These are phyloP conservation scores for Sphaceloma murrayae DNA, from an alignment of 2,329 filamentous ascomycete species.

Conservation along the genomic window DNA sequence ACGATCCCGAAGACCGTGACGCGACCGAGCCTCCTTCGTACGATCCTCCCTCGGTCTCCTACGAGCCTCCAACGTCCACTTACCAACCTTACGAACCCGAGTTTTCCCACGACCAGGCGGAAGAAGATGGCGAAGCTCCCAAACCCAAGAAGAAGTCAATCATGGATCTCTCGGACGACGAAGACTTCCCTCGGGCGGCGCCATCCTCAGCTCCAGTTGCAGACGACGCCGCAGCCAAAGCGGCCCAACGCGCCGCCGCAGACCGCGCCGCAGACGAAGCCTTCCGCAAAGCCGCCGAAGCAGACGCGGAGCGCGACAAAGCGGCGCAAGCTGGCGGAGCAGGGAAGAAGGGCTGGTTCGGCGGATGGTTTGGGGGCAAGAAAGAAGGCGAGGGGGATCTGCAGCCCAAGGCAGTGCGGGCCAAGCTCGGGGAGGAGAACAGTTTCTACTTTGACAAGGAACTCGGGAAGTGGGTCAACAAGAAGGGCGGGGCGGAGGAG, in stretches of 20 bases:
- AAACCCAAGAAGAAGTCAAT: conserved; percentile 63
- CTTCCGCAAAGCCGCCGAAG: conserved; percentile 72
- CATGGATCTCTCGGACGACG: conserved; percentile 75
- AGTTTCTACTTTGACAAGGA: conserved; percentile 91
- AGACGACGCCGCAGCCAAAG: conserved; percentile 43
- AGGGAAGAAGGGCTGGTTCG: conserved; percentile 60
- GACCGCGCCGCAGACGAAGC: conserved; percentile 76
- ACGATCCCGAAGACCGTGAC: background rate
- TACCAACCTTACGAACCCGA: conserved; percentile 43
- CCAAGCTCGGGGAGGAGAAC: conserved; percentile 88
- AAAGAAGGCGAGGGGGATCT: conserved; percentile 41
- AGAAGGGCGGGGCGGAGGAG: conserved; percentile 60
- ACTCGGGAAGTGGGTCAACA: conserved; percentile 97
- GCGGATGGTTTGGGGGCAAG: conserved; percentile 68
- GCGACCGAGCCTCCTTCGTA: conserved; percentile 7
- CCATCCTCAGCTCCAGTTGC: conserved; percentile 18
- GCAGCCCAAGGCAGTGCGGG: conserved; percentile 60
- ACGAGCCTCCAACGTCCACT: conserved; percentile 39
- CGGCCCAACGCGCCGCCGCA: conserved; percentile 26
- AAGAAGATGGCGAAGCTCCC: conserved; percentile 32
- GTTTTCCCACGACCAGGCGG: conserved; percentile 40
- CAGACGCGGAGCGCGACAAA: conserved; percentile 54
- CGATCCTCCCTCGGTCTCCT: conserved; percentile 24
- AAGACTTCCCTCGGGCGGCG: conserved; percentile 46
- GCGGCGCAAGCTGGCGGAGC: conserved; percentile 39